A percentile compares a stretch with the other conserved stretches of the same genome.
Evolutionary conservation across 495 filamentous ascomycete species (phyloP).

Genomic region (Hamigera avellanea): DNA sequence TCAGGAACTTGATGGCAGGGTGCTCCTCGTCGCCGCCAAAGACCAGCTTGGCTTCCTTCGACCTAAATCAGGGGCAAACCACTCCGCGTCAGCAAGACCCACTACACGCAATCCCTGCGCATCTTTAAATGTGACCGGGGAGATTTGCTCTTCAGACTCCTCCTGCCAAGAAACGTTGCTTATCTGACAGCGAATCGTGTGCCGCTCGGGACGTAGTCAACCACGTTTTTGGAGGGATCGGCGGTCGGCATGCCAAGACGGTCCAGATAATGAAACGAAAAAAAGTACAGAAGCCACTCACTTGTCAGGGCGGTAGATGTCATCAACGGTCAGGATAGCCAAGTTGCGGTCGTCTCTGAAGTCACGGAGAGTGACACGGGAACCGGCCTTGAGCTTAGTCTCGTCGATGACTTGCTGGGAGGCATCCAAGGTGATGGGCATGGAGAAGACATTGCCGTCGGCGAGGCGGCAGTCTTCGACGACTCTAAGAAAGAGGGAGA

Average conservation of each 20-base stretch:
- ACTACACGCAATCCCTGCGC: slow-evolving; percentile 6
- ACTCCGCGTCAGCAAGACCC: slow-evolving; percentile 21
- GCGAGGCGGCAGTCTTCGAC: slow-evolving; percentile 75
- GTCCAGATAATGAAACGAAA: too few relatives aligned
- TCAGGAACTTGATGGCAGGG: slow-evolving; percentile 83
- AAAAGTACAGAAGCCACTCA: slow-evolving; percentile 31
- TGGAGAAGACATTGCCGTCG: slow-evolving; percentile 87
- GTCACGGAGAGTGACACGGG: slow-evolving; percentile 79
- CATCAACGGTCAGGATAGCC: slow-evolving; percentile 90
- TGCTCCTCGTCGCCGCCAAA: slow-evolving; percentile 92
- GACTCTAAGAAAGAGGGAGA: slow-evolving; percentile 63
- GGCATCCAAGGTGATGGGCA: slow-evolving; percentile 91
- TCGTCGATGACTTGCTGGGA: slow-evolving; percentile 60
- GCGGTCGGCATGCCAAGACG: too few relatives aligned
- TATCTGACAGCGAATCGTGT: too few relatives aligned
- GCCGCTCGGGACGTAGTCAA: too few relatives aligned
- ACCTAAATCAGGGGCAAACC: slow-evolving; percentile 40
- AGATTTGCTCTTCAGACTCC: neutral
- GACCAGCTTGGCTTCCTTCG: slow-evolving; percentile 81
- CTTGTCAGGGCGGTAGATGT: slow-evolving; percentile 96
- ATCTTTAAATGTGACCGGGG: slow-evolving; percentile 1
- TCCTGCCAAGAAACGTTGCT: too few relatives aligned
- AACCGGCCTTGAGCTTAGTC: slow-evolving; percentile 60
- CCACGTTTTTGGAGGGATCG: too few relatives aligned
- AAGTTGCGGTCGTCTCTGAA: slow-evolving; percentile 93